phyloP scores from a whole-genome alignment of 805 yeast genomes.

The Teunomyces cretensis region DNA sequence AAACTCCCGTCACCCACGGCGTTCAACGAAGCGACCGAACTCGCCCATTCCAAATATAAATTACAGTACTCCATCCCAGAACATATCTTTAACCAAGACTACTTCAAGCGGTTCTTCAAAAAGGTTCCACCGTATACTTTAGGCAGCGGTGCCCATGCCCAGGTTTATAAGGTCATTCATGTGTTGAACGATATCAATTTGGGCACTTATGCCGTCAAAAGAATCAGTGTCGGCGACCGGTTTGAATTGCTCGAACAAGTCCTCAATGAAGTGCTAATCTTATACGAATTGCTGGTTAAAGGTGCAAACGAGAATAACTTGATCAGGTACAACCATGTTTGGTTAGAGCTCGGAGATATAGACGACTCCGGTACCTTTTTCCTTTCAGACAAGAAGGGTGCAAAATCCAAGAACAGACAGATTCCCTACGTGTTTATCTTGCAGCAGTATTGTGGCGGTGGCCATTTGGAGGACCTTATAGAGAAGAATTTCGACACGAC shows the following conservation, averaged over 20 bases:
- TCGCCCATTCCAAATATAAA: background rate
- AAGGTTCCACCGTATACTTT: constrained; percentile 50
- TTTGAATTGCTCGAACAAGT: constrained; percentile 67
- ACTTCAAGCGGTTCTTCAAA: constrained; percentile 70
- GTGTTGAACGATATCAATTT: constrained; percentile 65
- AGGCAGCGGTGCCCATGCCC: constrained; percentile 85
- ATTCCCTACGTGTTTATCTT: constrained; percentile 76
- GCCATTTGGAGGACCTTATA: constrained; percentile 71
- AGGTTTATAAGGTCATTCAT: constrained; percentile 83
- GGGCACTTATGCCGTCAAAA: constrained; percentile 82
- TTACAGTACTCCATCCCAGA: constrained; percentile 34
- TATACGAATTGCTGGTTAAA: constrained; percentile 50
- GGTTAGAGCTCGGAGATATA: constrained; percentile 72
- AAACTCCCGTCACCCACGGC: constrained; percentile 18
- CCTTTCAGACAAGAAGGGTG: constrained; percentile 14
- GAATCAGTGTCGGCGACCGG: constrained; percentile 80
- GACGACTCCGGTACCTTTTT: constrained; percentile 42
- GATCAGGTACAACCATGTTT: constrained; percentile 85
- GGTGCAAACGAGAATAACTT: constrained; percentile 54
- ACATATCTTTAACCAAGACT: constrained; percentile 67
- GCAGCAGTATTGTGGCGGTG: constrained; percentile 88
- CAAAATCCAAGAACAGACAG: constrained; percentile 18
- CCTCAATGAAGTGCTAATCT: constrained; percentile 72
- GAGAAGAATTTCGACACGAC: constrained; percentile 22
- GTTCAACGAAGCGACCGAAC: constrained; percentile 1